Evolutionary conservation across 306 rosid species (phyloP).

Genomic region (Oemleria cerasiformis): DNA sequence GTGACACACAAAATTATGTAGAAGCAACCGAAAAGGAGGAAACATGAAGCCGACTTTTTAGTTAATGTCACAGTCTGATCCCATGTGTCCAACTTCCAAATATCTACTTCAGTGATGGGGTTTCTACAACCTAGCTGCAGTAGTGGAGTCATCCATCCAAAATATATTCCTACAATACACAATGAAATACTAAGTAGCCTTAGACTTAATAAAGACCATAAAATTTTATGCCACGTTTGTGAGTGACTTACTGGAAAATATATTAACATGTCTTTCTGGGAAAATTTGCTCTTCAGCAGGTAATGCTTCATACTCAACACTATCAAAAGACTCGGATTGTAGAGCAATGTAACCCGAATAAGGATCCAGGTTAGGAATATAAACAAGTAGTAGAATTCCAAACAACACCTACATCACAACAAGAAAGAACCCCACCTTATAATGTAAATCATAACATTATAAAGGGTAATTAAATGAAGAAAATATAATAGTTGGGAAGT

Average conservation of each 20-base stretch:
- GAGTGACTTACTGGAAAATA: slow-evolving; percentile 63
- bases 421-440: not conserved
- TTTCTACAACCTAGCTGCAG: slow-evolving; percentile 73
- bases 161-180: slow-evolving; percentile 51
- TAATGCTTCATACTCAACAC: slow-evolving; percentile 63
- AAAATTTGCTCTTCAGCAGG: slow-evolving; percentile 61
- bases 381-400: slow-evolving; percentile 56
- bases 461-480: not conserved
- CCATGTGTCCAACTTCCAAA: slow-evolving; percentile 89
- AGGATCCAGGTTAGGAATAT: slow-evolving; percentile 74
- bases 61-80: slow-evolving; percentile 62
- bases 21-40: slow-evolving; percentile 19
- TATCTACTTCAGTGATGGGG: slow-evolving; percentile 68
- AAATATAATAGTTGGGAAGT: not conserved
- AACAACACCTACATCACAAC: slow-evolving; percentile 57
- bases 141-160: slow-evolving; percentile 86
- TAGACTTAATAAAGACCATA: not conserved
- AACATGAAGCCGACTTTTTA: slow-evolving; percentile 41
- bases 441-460: not conserved
- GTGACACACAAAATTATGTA: slow-evolving; percentile 18
- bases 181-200: slow-evolving; percentile 20
- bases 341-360: slow-evolving; percentile 44
- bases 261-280: slow-evolving; percentile 59
- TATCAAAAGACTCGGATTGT: slow-evolving; percentile 46
- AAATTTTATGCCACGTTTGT: not conserved